A percentile compares a stretch with the other conserved stretches of the same genome.
Conservation (phyloP, 78 protist genomes). For the Monocercomonoides exilis region DNA sequence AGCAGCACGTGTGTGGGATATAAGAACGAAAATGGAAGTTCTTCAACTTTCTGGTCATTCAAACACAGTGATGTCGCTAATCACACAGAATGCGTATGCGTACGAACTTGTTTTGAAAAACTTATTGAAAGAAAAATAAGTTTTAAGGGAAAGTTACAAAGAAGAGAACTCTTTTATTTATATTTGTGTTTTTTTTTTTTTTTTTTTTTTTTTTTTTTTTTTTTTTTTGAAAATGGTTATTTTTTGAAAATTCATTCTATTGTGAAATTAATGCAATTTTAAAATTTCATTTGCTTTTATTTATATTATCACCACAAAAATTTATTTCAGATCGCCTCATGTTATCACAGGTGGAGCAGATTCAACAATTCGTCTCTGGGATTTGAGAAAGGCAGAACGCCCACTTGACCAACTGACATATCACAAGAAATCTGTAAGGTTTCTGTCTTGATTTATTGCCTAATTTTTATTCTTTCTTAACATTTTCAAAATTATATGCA, state of each 20-base stretch:
- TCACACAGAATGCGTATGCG: slow-evolving; percentile 53
- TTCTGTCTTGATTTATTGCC: neutral
- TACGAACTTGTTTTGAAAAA: neutral
- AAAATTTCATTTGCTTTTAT: no score
- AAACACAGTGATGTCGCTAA: slow-evolving; percentile 51
- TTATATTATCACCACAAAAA: no score
- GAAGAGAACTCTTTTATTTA: no score
- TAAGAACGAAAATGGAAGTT: slow-evolving; percentile 66
- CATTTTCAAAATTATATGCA: neutral
- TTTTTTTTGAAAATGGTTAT: neutral
- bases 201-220: slow-evolving; percentile 19
- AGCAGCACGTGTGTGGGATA: slow-evolving; percentile 84
- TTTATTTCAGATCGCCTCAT: no score
- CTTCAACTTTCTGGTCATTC: slow-evolving; percentile 68
- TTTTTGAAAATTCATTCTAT: no score
- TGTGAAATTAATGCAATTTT: no score
- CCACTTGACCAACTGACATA: slow-evolving; percentile 66
- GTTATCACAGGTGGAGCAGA: slow-evolving; percentile 62
- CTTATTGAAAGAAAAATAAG: no score
- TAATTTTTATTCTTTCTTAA: neutral
- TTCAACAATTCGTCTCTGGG: slow-evolving; percentile 89
- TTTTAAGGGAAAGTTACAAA: no score
- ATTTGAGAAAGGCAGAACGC: slow-evolving; percentile 64
- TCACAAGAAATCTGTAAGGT: slow-evolving; percentile 91
- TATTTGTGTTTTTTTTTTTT: neutral